These are phyloP conservation scores for Kingdonia uniflora DNA, from an alignment of 164 flowering plant species.

Conservation along the genomic window DNA sequence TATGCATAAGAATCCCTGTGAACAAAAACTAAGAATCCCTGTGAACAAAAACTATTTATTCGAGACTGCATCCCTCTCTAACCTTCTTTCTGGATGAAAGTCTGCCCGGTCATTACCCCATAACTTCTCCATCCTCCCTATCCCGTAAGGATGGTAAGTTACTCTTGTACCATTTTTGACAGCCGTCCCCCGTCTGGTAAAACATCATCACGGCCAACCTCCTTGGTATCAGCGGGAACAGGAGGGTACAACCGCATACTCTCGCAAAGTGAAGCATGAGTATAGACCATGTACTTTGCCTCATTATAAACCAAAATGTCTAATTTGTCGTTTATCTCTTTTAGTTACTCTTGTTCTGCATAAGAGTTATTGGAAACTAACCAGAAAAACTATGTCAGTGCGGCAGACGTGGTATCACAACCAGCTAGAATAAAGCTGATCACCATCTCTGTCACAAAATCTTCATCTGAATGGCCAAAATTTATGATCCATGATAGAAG, in stretches of 20 bases:
- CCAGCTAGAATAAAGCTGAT: too few species aligned
- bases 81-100: slow-evolving; percentile 47
- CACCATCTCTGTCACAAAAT: too few species aligned
- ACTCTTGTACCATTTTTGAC: slow-evolving; percentile 39
- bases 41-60: too few species aligned
- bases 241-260: slow-evolving; percentile 51
- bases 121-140: slow-evolving; percentile 39
- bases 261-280: slow-evolving; percentile 42
- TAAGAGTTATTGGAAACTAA: slow-evolving; percentile 5
- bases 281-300: slow-evolving; percentile 8
- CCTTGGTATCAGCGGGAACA: slow-evolving; percentile 31
- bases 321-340: slow-evolving; percentile 14
- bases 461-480: too few species aligned
- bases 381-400: too few species aligned
- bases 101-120: slow-evolving; percentile 45
- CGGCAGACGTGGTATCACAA: too few species aligned
- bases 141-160: slow-evolving; percentile 41
- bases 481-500: too few species aligned
- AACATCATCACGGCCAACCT: slow-evolving; percentile 30
- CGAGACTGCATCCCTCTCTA: slow-evolving; percentile 3
- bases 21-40: too few species aligned
- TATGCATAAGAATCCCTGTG: too few species aligned
- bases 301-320: slow-evolving; percentile 16
- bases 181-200: slow-evolving; percentile 56
- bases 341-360: slow-evolving; percentile 15